Evolutionary conservation across 2,329 filamentous ascomycete species (phyloP), one percentile per base, ranked within the genome.

Genomic region (Tolypocladium amazonense): DNA sequence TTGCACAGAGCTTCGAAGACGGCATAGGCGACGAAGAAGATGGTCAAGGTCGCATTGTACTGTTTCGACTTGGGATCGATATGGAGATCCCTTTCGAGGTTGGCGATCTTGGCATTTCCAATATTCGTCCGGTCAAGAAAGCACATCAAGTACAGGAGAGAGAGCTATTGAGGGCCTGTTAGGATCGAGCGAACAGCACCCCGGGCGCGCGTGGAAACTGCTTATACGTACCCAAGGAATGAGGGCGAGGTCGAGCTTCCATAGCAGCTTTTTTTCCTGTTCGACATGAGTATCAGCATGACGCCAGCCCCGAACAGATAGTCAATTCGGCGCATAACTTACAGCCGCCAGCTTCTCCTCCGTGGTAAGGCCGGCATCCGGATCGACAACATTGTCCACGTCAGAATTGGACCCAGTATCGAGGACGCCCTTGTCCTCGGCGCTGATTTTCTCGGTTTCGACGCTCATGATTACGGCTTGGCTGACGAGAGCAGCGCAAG

Each of bases 11-110:
- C 85, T 71, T 94, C 90, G 63, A 90, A 92, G 39, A 92, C 73
- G 2, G 89, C 81, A 70, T 96, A 96, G 0, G 88, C 91, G 56
- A 95, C 80, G 75, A 95, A 96, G 76, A 96, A 96, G 65, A 95
- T 88, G 39, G 88, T 90, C 9, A 96, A 78, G 0, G 86, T 83
- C 27, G 82, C 79, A 71, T 92, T 92, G 75, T 92, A 96, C 68
- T 88, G 85, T 14, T 78, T 65, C 35, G 73, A 64, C 23, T 61
- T 56, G 15, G 85, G 72, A 56, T 78, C 90, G 73, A 81, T 81
- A 53, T 89, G 89, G 61, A 92, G 41, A 25, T 56, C 57, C 12
- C 15, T 47, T n/a, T 58, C 56, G 27, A 61, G 59, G 27, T 61
- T 43, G 30, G 59, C 59, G n/a, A 61, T 59, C 43, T 59, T 61